Percentiles rank a stretch among this genome's conserved stretches.
Conservation (phyloP, 805 yeast species). For the Pichia scutulata region DNA sequence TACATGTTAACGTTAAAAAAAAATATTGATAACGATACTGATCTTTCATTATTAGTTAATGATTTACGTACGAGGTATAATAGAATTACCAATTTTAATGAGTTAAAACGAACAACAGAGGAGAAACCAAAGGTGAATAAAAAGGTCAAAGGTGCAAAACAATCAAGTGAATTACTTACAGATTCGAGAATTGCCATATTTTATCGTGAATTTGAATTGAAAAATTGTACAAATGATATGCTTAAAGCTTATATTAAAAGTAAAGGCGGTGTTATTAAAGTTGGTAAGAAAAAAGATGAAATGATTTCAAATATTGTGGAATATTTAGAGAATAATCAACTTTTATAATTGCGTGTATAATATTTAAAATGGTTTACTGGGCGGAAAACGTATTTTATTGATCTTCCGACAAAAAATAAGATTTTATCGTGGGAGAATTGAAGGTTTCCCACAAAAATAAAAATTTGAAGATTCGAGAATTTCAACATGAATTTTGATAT, state of each 20-base stretch:
- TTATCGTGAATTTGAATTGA: conserved; percentile 1
- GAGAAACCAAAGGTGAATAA: neutral
- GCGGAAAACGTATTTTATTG: neutral
- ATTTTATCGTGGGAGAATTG: neutral
- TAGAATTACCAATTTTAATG: conserved; percentile 15
- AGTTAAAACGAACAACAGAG: conserved; percentile 6
- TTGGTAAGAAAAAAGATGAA: conserved; percentile 35
- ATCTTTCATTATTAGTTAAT: conserved; percentile 8
- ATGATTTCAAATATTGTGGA: conserved; percentile 35
- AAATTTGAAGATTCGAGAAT: neutral
- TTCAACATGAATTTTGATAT: neutral
- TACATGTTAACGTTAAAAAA: conserved; percentile 11
- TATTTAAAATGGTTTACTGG: too few relatives aligned
- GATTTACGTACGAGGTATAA: conserved; percentile 18
- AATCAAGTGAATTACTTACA: neutral
- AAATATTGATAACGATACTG: conserved; percentile 4
- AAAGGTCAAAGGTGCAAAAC: neutral
- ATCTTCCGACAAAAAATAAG: neutral
- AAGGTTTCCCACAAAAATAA: neutral
- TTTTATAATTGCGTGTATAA: neutral
- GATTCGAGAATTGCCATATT: neutral
- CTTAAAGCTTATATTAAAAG: conserved; percentile 27
- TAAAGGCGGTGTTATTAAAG: conserved; percentile 29
- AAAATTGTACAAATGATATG: conserved; percentile 6
- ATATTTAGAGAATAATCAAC: conserved; percentile 10